These are phyloP conservation scores for Fistulinella prunicolor DNA, from an alignment of 768 basidiomycete species.

Conservation along the genomic window DNA sequence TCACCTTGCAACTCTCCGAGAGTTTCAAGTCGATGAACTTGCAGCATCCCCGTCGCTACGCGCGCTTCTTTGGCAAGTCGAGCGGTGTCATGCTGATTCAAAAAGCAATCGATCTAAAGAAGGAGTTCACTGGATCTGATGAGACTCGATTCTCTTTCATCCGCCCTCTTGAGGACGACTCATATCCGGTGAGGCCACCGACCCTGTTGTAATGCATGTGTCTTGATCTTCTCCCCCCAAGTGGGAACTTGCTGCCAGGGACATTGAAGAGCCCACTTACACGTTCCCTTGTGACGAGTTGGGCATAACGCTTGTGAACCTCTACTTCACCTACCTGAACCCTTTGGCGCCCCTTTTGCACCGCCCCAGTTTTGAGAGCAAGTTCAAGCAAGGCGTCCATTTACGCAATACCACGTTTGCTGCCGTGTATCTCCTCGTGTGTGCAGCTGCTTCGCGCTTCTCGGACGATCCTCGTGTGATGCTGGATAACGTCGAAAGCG, in stretches of 20 bases:
- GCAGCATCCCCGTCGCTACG: background rate
- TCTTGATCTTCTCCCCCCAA: slow-evolving; percentile 7
- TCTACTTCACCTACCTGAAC: slow-evolving; percentile 63
- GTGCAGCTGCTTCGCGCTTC: slow-evolving; percentile 60
- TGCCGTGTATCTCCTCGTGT: slow-evolving; percentile 61
- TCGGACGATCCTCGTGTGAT: slow-evolving; percentile 56
- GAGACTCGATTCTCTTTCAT: slow-evolving; percentile 9
- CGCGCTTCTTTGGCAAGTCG: slow-evolving; percentile 40
- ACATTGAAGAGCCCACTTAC: slow-evolving; percentile 29
- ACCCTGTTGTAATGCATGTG: background rate
- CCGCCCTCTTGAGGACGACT: background rate
- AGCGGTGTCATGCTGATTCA: slow-evolving; percentile 42
- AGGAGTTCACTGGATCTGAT: slow-evolving; percentile 47
- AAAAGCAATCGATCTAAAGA: slow-evolving; percentile 56
- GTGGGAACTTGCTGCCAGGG: slow-evolving; percentile 28
- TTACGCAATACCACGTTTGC: slow-evolving; percentile 51
- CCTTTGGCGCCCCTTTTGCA: slow-evolving; percentile 68
- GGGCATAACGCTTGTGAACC: slow-evolving; percentile 47
- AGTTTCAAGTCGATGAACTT: slow-evolving; percentile 22
- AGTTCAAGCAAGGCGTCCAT: slow-evolving; percentile 49
- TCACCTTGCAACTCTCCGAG: slow-evolving; percentile 23
- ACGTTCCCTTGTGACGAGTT: slow-evolving; percentile 53
- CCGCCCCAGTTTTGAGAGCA: slow-evolving; percentile 59
- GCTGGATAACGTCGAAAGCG: slow-evolving; percentile 31
- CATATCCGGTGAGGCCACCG: slow-evolving; percentile 26